These are phyloP conservation scores for Xenoacremonium recifei DNA, from an alignment of 2,329 filamentous ascomycete species.

Conservation along the genomic window DNA sequence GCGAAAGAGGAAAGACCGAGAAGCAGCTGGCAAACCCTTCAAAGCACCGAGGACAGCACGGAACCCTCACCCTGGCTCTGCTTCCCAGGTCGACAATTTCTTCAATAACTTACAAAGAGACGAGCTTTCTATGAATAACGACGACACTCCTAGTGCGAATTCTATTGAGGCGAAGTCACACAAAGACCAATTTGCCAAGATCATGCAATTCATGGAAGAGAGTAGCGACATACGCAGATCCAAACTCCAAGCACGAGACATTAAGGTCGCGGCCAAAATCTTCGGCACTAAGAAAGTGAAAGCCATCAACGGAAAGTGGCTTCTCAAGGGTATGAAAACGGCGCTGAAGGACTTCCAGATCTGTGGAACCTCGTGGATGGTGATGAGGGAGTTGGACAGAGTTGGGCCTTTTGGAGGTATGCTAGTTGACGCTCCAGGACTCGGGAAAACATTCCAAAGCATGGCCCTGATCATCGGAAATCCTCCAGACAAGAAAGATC, in stretches of 20 bases:
- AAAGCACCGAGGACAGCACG: neutral
- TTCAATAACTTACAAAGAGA: neutral
- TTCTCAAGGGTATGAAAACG: conserved; percentile 15
- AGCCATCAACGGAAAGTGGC: conserved; percentile 5
- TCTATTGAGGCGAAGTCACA: conserved; percentile 6
- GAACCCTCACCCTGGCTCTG: too few species aligned
- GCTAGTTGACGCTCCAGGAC: conserved; percentile 61
- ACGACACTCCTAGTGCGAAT: neutral
- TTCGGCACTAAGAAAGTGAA: conserved; percentile 21
- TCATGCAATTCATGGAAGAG: conserved; percentile 11
- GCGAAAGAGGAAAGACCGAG: neutral
- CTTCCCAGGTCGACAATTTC: too few species aligned
- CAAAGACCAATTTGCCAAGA: neutral
- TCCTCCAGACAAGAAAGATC: conserved; percentile 39
- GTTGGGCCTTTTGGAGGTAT: conserved; percentile 55
- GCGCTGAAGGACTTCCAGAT: conserved; percentile 49
- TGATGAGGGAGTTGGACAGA: conserved; percentile 42
- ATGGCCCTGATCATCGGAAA: conserved; percentile 71
- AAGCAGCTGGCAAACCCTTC: neutral
- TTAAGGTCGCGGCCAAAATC: conserved; percentile 6
- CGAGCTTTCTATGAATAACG: neutral
- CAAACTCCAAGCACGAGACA: conserved; percentile 11
- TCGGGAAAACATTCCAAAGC: conserved; percentile 71
- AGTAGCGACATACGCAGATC: conserved; percentile 12
- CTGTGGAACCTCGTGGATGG: conserved; percentile 53